phyloP scores from a whole-genome alignment of 2,329 filamentous ascomycete genomes.

The Diaporthe ampelina region DNA sequence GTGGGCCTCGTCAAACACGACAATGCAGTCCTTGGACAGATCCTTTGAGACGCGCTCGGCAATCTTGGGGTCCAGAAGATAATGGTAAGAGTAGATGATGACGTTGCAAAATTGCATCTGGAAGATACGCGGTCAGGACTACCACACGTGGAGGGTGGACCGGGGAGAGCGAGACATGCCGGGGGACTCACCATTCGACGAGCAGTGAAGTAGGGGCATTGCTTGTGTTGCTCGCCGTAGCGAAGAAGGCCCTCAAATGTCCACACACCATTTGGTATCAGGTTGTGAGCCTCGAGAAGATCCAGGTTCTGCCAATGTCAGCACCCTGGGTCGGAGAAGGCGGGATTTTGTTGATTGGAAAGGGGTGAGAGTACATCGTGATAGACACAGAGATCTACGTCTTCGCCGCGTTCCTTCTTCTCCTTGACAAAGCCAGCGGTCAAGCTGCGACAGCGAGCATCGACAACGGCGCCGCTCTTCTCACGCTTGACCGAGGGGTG shows the following conservation, averaged over 20 bases:
- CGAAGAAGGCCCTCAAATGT: slow-evolving; percentile 89
- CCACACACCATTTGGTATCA: slow-evolving; percentile 95
- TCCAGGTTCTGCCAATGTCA: slow-evolving; percentile 80
- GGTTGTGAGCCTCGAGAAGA: slow-evolving; percentile 91
- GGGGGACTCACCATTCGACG: slow-evolving; percentile 81
- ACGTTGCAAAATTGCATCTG: slow-evolving; percentile 99
- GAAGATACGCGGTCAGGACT: slow-evolving; percentile 37
- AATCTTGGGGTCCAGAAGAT: slow-evolving; percentile 97
- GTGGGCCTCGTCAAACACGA: slow-evolving; percentile 98
- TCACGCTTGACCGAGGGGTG: slow-evolving; percentile 97
- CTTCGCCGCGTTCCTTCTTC: slow-evolving; percentile 95
- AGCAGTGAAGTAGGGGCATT: slow-evolving; percentile 97
- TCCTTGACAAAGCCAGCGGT: slow-evolving; percentile 98
- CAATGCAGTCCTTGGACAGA: slow-evolving; percentile 97
- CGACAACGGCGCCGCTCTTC: slow-evolving; percentile 94
- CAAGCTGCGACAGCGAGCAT: slow-evolving; percentile 94
- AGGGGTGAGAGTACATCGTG: slow-evolving; percentile 76
- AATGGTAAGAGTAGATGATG: slow-evolving; percentile 99
- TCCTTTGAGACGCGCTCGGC: slow-evolving; percentile 95
- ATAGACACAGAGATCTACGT: slow-evolving; percentile 94
- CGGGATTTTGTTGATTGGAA: background rate
- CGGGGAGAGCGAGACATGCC: background rate
- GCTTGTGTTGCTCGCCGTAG: slow-evolving; percentile 95
- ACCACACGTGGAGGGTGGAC: background rate
- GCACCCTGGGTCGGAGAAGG: slow-evolving; percentile 12